Evolutionary conservation across 371 early-diverging fungal species (phyloP).

Genomic region (Catenaria anguillulae): DNA sequence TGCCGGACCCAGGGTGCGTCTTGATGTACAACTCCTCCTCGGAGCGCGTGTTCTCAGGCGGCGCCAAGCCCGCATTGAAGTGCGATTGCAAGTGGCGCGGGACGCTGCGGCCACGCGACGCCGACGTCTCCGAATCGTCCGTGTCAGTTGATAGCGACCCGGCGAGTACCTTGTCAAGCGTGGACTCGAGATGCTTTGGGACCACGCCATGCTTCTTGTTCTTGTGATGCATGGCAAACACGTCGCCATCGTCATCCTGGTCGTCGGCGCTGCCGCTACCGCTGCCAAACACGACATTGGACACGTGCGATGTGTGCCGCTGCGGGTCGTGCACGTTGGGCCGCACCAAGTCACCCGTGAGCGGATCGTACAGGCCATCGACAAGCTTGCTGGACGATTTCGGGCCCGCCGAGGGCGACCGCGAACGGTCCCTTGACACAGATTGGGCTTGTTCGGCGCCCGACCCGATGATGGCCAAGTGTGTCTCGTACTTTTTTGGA

Average conservation of each 20-base stretch:
- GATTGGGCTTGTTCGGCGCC: neutral
- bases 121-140: neutral
- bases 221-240: neutral
- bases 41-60: neutral
- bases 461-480: neutral
- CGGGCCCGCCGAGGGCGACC: neutral
- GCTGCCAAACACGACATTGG: neutral
- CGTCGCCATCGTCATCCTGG: neutral
- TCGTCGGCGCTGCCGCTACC: too few species aligned
- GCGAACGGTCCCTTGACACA: too few species aligned
- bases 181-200: neutral
- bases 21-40: neutral
- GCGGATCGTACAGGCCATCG: conserved; percentile 1
- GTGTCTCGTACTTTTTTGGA: neutral
- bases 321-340: neutral
- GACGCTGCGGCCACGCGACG: neutral
- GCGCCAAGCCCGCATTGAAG: neutral
- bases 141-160: too few species aligned
- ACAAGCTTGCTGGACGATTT: neutral
- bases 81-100: neutral
- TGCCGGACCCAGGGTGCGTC: neutral
- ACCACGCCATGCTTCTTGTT: neutral
- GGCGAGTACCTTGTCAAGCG: neutral
- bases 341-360: neutral
- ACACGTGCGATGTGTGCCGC: neutral